phyloP scores from a whole-genome alignment of 257 asterid genomes.

The Solanum piurae region DNA sequence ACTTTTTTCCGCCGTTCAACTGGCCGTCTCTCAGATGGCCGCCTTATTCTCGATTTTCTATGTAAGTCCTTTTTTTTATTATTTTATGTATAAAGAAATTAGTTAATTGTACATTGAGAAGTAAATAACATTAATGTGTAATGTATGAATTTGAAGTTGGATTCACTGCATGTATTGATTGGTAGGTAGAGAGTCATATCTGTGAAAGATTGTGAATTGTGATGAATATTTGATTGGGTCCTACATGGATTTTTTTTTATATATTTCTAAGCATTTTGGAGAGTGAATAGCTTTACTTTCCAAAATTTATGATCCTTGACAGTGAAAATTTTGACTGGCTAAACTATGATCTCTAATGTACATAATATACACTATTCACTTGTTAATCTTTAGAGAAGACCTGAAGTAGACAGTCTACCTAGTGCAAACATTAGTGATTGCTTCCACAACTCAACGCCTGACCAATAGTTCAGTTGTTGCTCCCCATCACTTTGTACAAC shows the following conservation, averaged over 20 bases:
- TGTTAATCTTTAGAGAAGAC: neutral
- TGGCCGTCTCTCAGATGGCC: slow-evolving; percentile 75
- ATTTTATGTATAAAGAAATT: neutral
- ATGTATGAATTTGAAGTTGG: neutral
- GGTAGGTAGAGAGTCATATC: neutral
- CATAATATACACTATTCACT: neutral
- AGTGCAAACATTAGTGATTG: neutral
- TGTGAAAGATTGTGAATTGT: neutral
- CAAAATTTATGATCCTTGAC: neutral
- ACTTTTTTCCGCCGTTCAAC: slow-evolving; percentile 46
- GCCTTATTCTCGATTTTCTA: slow-evolving; percentile 73
- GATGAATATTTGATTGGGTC: neutral
- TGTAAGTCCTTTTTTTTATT: slow-evolving; percentile 19
- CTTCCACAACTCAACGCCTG: neutral
- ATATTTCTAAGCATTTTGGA: neutral
- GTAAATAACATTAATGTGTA: neutral
- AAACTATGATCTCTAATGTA: neutral
- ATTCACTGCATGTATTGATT: neutral
- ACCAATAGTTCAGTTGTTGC: neutral
- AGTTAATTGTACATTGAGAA: neutral
- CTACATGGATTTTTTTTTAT: neutral
- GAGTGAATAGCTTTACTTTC: neutral
- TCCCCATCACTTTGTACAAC: neutral
- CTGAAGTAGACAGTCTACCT: neutral
- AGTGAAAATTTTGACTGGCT: neutral